Evolutionary conservation across 106 monocot species (phyloP).

Genomic region (Hemerocallis citrina): DNA sequence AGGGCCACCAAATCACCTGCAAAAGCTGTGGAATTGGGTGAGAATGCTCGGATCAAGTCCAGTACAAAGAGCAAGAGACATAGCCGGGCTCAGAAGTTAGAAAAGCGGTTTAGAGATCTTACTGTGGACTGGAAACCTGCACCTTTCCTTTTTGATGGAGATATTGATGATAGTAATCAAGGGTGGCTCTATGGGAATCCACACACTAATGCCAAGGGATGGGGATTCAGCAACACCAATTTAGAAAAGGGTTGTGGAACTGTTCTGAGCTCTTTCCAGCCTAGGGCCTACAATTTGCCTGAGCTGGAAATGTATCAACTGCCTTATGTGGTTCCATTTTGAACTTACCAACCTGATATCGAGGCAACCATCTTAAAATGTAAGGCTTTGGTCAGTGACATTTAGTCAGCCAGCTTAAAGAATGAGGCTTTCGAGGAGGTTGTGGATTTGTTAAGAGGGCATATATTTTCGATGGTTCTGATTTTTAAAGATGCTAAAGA

Average conservation of each 20-base stretch:
- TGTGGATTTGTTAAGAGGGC: too few relatives aligned
- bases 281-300: constrained; percentile 30
- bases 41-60: not conserved
- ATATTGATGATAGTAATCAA: not conserved
- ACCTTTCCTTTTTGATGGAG: not conserved
- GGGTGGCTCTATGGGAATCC: constrained; percentile 24
- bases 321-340: constrained; percentile 53
- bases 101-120: constrained; percentile 21
- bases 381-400: too few relatives aligned
- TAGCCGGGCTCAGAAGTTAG: constrained; percentile 8
- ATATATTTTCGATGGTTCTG: too few relatives aligned
- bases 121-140: constrained; percentile 31
- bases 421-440: too few relatives aligned
- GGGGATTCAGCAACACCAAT: not conserved
- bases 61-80: not conserved
- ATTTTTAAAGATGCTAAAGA: too few relatives aligned
- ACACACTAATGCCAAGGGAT: not conserved
- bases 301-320: constrained; percentile 23
- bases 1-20: not conserved
- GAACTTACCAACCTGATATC: too few relatives aligned
- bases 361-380: too few relatives aligned
- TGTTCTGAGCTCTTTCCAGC: constrained; percentile 8
- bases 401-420: too few relatives aligned
- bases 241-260: not conserved
- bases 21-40: not conserved